Percentiles rank a stretch among this genome's conserved stretches.
These are phyloP conservation scores for Pseudogymnoascus sp. DNA, from an alignment of 2,329 filamentous ascomycete genomes.

Conservation along the genomic window DNA sequence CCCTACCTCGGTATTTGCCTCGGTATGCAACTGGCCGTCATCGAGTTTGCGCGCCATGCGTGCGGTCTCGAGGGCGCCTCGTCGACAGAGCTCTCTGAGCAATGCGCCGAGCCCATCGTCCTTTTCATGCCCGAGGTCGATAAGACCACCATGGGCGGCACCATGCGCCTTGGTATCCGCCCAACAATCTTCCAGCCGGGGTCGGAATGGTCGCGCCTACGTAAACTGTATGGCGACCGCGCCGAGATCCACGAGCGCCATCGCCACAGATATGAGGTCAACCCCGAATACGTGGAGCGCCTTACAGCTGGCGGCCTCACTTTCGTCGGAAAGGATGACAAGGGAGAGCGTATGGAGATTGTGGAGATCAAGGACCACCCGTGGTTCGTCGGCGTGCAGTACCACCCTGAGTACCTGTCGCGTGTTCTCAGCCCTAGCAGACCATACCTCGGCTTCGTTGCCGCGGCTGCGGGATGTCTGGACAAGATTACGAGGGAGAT, in stretches of 20 bases:
- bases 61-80: conserved; percentile 47
- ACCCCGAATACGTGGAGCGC: conserved; percentile 64
- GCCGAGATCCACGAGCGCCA: conserved; percentile 63
- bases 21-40: conserved; percentile 86
- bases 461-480: conserved; percentile 45
- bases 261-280: conserved; percentile 85
- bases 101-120: conserved; percentile 41
- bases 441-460: conserved; percentile 78
- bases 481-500: conserved; percentile 22
- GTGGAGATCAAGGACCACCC: conserved; percentile 76
- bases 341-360: conserved; percentile 72
- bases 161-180: conserved; percentile 75
- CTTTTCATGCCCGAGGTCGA: conserved; percentile 90
- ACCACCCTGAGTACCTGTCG: conserved; percentile 78
- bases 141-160: conserved; percentile 69
- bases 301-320: conserved; percentile 61
- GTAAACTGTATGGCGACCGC: conserved; percentile 60
- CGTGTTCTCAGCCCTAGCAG: conserved; percentile 66
- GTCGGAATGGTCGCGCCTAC: conserved; percentile 71
- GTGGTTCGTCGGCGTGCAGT: conserved; percentile 80
- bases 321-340: conserved; percentile 74
- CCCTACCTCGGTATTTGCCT: conserved; percentile 88
- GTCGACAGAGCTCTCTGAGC: conserved; percentile 26
- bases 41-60: conserved; percentile 75
- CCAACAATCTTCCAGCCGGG: conserved; percentile 66